These are phyloP conservation scores for Hypsizygus marmoreus DNA, from an alignment of 768 basidiomycete species.

Conservation along the genomic window DNA sequence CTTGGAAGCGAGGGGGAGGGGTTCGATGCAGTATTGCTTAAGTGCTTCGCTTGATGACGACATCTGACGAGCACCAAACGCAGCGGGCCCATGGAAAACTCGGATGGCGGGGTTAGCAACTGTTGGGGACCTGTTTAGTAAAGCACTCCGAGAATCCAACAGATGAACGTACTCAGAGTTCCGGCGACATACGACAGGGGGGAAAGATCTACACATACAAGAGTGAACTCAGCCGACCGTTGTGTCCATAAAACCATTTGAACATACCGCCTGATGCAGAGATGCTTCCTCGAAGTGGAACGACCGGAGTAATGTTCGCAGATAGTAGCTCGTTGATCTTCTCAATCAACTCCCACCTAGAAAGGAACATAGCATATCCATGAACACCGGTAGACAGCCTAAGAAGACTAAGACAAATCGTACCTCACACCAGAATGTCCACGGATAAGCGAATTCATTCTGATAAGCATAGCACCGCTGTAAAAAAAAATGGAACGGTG, in stretches of 20 bases:
- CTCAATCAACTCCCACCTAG: constrained; percentile 70
- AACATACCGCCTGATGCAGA: constrained; percentile 72
- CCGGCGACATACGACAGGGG: constrained; percentile 69
- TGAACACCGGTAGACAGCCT: neutral
- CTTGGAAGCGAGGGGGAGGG: constrained; percentile 62
- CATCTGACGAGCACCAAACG: constrained; percentile 52
- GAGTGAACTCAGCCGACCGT: constrained; percentile 3
- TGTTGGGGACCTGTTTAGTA: constrained; percentile 9
- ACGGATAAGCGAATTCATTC: constrained; percentile 81
- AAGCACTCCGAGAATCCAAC: neutral
- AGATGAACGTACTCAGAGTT: constrained; percentile 46
- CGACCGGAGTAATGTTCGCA: constrained; percentile 68
- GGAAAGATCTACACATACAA: constrained; percentile 39
- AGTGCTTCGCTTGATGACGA: constrained; percentile 54
- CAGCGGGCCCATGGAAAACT: constrained; percentile 55
- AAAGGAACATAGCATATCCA: neutral
- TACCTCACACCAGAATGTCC: constrained; percentile 78
- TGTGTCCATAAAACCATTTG: neutral
- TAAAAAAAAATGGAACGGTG: too few species aligned
- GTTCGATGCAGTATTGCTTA: constrained; percentile 52
- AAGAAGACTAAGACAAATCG: constrained; percentile 4
- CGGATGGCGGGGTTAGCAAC: constrained; percentile 28
- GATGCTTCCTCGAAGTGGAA: constrained; percentile 79
- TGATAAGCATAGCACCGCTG: constrained; percentile 74
- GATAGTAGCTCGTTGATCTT: constrained; percentile 64